Percentiles rank a stretch among this genome's conserved stretches.
phyloP scores from a whole-genome alignment of 2,329 filamentous ascomycete genomes.

The Curvularia lunata region DNA sequence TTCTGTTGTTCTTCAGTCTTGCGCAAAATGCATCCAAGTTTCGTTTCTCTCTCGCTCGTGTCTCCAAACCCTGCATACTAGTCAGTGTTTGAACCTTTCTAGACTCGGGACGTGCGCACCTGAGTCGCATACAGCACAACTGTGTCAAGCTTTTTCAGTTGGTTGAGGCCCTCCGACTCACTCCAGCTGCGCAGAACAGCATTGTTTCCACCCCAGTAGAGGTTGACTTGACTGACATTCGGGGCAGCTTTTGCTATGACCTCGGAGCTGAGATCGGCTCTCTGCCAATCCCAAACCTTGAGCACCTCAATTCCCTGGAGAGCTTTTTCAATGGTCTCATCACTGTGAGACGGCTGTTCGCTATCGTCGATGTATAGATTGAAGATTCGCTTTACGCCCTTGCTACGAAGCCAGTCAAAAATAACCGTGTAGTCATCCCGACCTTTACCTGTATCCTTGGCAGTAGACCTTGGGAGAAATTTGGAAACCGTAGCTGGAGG shows the following conservation, averaged over 20 bases:
- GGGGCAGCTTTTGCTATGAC: background rate
- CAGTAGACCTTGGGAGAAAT: background rate
- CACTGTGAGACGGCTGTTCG: background rate
- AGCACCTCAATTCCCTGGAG: background rate
- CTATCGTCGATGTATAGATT: background rate
- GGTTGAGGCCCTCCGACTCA: background rate
- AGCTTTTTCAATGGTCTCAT: background rate
- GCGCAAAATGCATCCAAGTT: background rate
- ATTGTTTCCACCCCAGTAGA: background rate
- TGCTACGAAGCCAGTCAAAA: background rate
- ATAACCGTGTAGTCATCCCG: background rate
- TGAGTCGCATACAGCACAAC: background rate
- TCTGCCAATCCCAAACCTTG: background rate
- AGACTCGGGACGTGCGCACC: background rate
- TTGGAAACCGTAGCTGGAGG: background rate
- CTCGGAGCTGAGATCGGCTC: background rate
- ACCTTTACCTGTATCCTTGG: background rate
- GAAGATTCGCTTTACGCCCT: background rate
- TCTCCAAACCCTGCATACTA: conserved; percentile 1
- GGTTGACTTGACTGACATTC: background rate
- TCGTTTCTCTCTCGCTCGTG: background rate
- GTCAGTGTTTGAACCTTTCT: background rate
- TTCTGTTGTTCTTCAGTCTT: background rate
- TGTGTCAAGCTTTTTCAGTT: background rate
- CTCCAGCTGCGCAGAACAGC: background rate